Base-by-base conservation (phyloP, 495 filamentous ascomycete genomes). In the Neurospora sp. region DNA sequence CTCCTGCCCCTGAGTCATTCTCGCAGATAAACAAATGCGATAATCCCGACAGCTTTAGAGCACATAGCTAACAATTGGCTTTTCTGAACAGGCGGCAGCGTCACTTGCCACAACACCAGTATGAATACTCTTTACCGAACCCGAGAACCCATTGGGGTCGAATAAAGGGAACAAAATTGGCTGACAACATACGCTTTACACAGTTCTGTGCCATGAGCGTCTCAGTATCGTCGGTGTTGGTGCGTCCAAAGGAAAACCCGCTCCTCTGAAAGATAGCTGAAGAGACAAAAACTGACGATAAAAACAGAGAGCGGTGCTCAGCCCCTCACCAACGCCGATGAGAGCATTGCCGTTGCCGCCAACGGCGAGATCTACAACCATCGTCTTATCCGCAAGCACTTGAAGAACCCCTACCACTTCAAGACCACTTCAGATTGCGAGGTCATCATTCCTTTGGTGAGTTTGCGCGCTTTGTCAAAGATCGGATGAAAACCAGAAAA, bases 321-420 rank as follows among this genome's bases (percentile, higher is more conserved):
- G 83, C 96, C 96, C 69, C 88, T 99, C 68, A 90, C 96, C 82
- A 98, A 92, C 86, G 90, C 94, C 70, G 94, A 97, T 79, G 91
- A 89, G 71, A 91, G 88, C 74, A 90, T 99, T 75, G 90, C 94
- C 72, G 88, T 99, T 69, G 96, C 96, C 73, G 96, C 98, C 90
- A 99, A 99, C 83, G 96, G 96, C 83, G 96, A 99, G 83, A 99
- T 99, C 82, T 99, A 99, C 87, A 99, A 99, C 89, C 96, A 99
- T 84, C 90, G 94, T 75, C 88, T 97, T 76, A 85, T 99, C 76
- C 90, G 96, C 75, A 98, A 97, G 83, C 85, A 83, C 74, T 83
- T 98, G 79, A 92, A 92, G 82, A 84, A 83, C 31, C 88, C 91
- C 35, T 95, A 97, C 82, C 89, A 92, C 82, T 99, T 97, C 88